phyloP scores from a whole-genome alignment of 2,329 filamentous ascomycete genomes.

The Clonostachys rhizophaga region DNA sequence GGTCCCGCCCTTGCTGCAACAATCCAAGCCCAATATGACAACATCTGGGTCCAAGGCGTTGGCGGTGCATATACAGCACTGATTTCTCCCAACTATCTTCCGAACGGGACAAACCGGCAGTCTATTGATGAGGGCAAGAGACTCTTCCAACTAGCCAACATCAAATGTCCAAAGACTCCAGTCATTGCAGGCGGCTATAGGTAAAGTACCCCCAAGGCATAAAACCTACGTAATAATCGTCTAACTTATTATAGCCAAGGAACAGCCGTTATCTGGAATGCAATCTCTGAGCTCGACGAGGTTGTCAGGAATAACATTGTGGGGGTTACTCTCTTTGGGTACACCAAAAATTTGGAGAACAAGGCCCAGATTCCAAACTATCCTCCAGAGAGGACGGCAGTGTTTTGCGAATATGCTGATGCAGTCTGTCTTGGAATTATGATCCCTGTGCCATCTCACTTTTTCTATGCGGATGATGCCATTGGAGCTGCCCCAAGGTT shows the following conservation, averaged over 20 bases:
- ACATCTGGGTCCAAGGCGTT: slow-evolving; percentile 38
- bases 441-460: slow-evolving; percentile 24
- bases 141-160: slow-evolving; percentile 30
- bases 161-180: slow-evolving; percentile 34
- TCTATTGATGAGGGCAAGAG: slow-evolving; percentile 33
- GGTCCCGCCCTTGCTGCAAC: slow-evolving; percentile 19
- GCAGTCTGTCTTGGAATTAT: slow-evolving; percentile 28
- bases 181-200: slow-evolving; percentile 33
- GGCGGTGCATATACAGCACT: slow-evolving; percentile 29
- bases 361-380: slow-evolving; percentile 29
- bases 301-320: slow-evolving; percentile 24
- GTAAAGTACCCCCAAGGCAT: slow-evolving; percentile 2
- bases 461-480: slow-evolving; percentile 15
- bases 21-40: slow-evolving; percentile 17
- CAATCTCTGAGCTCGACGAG: slow-evolving; percentile 24
- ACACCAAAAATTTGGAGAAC: slow-evolving; percentile 37
- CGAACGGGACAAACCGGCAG: slow-evolving; percentile 23
- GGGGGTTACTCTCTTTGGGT: slow-evolving; percentile 29
- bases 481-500: slow-evolving; percentile 12
- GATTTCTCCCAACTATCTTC: slow-evolving; percentile 26
- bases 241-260: slow-evolving; percentile 23
- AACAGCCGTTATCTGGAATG: slow-evolving; percentile 32
- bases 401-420: slow-evolving; percentile 29
- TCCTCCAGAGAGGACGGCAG: slow-evolving; percentile 20
- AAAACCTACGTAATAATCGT: neutral